Evolutionary conservation across 192 early-diverging fungal genomes (phyloP), one percentile per base, ranked within the genome.

Genomic region (Kickxella alabastrina): DNA sequence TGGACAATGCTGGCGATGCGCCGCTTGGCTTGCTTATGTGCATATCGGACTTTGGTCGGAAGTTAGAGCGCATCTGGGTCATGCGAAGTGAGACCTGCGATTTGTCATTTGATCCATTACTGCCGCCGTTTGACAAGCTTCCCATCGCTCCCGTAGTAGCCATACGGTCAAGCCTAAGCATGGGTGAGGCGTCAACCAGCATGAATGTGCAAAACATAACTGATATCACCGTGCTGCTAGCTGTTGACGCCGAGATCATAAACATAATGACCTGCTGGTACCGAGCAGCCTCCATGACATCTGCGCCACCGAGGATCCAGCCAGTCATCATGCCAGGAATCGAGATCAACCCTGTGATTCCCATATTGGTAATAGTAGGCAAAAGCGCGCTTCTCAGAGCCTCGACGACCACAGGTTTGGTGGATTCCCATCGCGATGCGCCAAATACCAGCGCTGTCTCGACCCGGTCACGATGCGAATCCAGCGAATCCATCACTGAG

Each of bases 261-360:
- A 90, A 92, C 79, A 90, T 83, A 40, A 94, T 86, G 41, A 91
- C 86, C 52, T 87, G 83, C 61, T 91, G 89, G 52, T 89, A 91
- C 41, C 82, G 75, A n/a, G 83, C 85, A 0, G 92, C 90, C 36
- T 89, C 80, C 52, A 82, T 78, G 23, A 91, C 84, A 7, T 83
- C 76, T 0, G 89, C 82, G 26, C 92, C 92, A n/a, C 86, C 88
- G 42, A 94, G 79, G 35, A 92, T 80, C 57, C 90, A 89, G 23
- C 92, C 92, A 0, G 85, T 89, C 92, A 93, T 91, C 73, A 88
- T 79, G 4, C 87, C 91, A 0, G 91, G 91, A 41, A 93, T 93
- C 12, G 90, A 88, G 25, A 93, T 87, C 43, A 93, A 63, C 8
- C 89, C 92, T 36, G 88, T 87, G 28, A 92, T 83, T 49, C 83